Evolutionary conservation across 345 rosid genomes (phyloP).

Genomic region (Citrus australasica): DNA sequence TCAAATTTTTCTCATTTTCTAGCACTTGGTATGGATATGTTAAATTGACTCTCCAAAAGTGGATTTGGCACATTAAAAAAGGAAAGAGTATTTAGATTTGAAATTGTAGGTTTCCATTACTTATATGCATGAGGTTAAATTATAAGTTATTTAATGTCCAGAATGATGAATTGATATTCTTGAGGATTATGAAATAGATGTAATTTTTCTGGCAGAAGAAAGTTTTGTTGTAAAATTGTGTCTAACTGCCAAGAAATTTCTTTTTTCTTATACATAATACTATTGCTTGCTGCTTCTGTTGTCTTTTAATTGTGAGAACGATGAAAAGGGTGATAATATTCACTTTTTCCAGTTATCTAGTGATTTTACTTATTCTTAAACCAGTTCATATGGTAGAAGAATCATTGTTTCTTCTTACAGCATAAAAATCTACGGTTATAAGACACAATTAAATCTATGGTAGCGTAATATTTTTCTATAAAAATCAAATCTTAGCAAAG

Average conservation of each 20-base stretch:
- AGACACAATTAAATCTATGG: too few relatives aligned
- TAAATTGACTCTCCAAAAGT: not conserved
- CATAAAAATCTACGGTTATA: not conserved
- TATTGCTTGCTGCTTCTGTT: not conserved
- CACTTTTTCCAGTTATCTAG: not conserved
- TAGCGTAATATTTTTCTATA: not conserved
- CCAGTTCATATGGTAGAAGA: not conserved
- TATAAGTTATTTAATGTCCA: not conserved
- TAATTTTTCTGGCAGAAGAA: not conserved
- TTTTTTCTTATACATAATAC: too few relatives aligned
- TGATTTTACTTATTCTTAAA: not conserved
- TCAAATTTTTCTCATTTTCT: not conserved
- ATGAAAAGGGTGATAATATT: not conserved
- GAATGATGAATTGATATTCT: slow-evolving; percentile 1
- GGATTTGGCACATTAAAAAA: not conserved
- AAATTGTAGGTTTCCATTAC: not conserved
- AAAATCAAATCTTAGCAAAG: not conserved
- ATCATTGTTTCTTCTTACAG: not conserved
- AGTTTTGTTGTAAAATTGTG: not conserved
- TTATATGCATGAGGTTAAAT: not conserved
- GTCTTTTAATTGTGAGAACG: not conserved
- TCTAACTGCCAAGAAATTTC: too few relatives aligned
- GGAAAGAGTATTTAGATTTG: not conserved
- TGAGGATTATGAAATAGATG: not conserved
- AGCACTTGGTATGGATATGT: not conserved